Evolutionary conservation across 768 basidiomycete genomes (phyloP).

Genomic region (Phaffia australis): DNA sequence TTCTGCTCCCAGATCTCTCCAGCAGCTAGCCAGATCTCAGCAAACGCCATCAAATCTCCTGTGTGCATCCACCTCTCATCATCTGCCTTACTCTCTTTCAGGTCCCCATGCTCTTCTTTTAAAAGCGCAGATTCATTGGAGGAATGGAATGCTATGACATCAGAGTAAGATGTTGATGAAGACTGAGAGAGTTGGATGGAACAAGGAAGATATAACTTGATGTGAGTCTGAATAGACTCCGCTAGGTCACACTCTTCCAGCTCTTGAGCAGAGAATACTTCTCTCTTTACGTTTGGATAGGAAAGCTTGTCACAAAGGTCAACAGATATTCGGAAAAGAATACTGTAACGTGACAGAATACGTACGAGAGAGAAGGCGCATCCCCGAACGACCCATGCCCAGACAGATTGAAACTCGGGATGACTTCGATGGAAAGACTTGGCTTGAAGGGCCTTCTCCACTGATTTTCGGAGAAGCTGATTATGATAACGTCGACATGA

Average conservation of each 20-base stretch:
- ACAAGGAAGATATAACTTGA: slow-evolving; percentile 2
- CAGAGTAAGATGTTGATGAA: too few relatives aligned
- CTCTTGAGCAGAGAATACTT: neutral
- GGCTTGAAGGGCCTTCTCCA: neutral
- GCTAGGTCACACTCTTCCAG: neutral
- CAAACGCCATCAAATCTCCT: too few relatives aligned
- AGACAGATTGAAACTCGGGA: neutral
- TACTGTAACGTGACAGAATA: neutral
- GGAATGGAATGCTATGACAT: too few relatives aligned
- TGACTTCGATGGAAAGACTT: slow-evolving; percentile 4
- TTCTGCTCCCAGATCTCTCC: too few relatives aligned
- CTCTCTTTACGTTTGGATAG: neutral
- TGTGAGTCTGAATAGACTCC: slow-evolving; percentile 1
- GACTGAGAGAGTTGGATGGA: too few relatives aligned
- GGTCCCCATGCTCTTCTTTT: too few relatives aligned
- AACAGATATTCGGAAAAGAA: neutral
- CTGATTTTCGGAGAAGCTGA: neutral
- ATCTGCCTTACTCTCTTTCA: too few relatives aligned
- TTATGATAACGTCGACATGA: neutral
- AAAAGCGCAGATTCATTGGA: too few relatives aligned
- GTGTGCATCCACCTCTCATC: too few relatives aligned
- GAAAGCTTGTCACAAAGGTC: neutral
- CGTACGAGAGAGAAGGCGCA: slow-evolving; percentile 12
- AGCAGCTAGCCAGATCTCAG: too few relatives aligned
- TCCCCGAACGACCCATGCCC: slow-evolving; percentile 14